Conservation (phyloP, 768 basidiomycete species). For the Hemileccinum impolitum region DNA sequence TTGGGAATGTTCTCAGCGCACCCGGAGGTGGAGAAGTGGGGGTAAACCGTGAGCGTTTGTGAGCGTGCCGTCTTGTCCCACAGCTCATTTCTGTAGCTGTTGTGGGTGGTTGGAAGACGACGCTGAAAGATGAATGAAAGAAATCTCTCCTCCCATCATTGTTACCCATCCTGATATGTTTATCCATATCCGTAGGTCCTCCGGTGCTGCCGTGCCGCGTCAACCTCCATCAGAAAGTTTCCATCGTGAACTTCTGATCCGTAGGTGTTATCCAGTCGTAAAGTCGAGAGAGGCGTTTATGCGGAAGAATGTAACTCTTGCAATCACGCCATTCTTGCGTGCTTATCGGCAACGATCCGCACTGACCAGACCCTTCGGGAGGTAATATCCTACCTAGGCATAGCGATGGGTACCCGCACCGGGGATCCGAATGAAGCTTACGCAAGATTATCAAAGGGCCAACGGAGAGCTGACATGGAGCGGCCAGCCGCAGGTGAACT, state of each 20-base stretch:
- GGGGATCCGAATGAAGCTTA: too few relatives aligned
- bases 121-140: neutral
- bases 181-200: neutral
- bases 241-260: neutral
- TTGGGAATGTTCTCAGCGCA: neutral
- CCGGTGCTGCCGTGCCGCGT: too few relatives aligned
- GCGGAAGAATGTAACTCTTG: neutral
- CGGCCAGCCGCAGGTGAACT: too few relatives aligned
- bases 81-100: neutral
- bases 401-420: neutral
- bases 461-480: too few relatives aligned
- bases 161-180: too few relatives aligned
- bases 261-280: neutral
- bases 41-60: neutral
- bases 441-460: too few relatives aligned
- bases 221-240: neutral
- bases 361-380: neutral
- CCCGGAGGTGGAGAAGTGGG: neutral
- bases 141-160: too few relatives aligned
- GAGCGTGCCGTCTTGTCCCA: neutral
- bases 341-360: neutral
- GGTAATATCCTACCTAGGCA: neutral
- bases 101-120: neutral
- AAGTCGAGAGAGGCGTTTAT: conserved; percentile 4
- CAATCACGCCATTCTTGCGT: neutral